Conservation (phyloP, 768 basidiomycete genomes). For the Steccherinum ochraceum region DNA sequence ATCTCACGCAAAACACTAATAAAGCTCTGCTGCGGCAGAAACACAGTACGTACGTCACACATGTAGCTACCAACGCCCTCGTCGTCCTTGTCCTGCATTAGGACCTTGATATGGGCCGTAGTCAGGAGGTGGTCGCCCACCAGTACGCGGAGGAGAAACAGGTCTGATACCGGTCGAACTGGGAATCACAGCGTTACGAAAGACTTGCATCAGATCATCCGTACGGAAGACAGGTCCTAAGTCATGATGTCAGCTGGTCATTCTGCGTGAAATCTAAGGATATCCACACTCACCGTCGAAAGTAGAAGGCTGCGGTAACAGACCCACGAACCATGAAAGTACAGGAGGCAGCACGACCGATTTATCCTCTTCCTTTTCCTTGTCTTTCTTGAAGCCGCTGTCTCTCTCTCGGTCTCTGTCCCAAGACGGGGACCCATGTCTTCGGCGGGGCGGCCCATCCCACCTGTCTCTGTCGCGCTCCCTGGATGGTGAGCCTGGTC, state of each 20-base stretch:
- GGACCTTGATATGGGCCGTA: constrained; percentile 87
- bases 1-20: too few species aligned
- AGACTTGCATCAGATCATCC: constrained; percentile 83
- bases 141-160: constrained; percentile 48
- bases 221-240: constrained; percentile 85
- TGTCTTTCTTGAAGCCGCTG: constrained; percentile 17
- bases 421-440: constrained; percentile 39
- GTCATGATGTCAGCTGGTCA: constrained; percentile 4
- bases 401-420: constrained; percentile 42
- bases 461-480: constrained; percentile 40
- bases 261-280: constrained; percentile 6
- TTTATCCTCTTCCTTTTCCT: constrained; percentile 44
- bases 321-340: constrained; percentile 79
- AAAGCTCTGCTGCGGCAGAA: too few species aligned
- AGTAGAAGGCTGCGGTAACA: constrained; percentile 59
- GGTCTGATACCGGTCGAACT: constrained; percentile 40
- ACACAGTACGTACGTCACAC: too few species aligned
- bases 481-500: constrained; percentile 38
- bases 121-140: constrained; percentile 76
- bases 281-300: constrained; percentile 73
- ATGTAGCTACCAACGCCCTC: constrained; percentile 33
- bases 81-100: constrained; percentile 33
- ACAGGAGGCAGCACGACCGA: constrained; percentile 35
- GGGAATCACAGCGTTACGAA: constrained; percentile 78
- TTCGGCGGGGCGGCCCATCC: constrained; percentile 26